Base-by-base conservation (phyloP, 305 asterid genomes). In the Solanum chacoense region DNA sequence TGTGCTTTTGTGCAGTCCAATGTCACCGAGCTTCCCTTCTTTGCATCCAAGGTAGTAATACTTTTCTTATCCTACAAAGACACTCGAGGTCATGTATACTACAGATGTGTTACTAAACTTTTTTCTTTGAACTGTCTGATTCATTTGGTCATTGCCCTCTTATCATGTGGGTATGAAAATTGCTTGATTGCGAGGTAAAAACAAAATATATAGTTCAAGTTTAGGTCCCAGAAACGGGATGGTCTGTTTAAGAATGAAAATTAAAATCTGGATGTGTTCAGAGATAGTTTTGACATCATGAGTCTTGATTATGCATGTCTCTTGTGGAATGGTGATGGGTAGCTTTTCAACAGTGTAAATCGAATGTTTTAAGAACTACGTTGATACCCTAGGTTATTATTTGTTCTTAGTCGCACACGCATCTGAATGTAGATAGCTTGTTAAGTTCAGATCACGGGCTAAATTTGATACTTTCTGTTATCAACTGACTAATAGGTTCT, bases 1-100 rank as follows among this genome's bases (percentile, higher is more conserved):
- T 96, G 98, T 72, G 88, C 99, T 4, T 96, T 89, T 87, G 99
- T 96, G 90, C 99, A 96, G 90, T 97, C 99, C 24, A 90, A 92
- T 26, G 92, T 97, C 73, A 94, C 99, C 1, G 99, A 96, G 55
- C 90, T 95, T 24, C 98, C 99, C 84, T 97, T 96, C 95, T 97
- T 96, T 73, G 98, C 99, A 89, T 97, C 99, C 38, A 96, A 95
- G 94, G 99, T 94, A 88, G 55, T 72, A 55, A 12, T 32, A 31
- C 87, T 32, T 59, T 32, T 36, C 32, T 18, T 8, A 55, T 22
- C 74, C 74, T 55, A 50, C 42, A 32, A 55, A 50, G 45, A 13
- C 14, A 7, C 67, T 79, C 5, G 9, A 79, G 26, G 8, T 38
- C 85, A 24, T 40, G 22, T 79, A 24, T 79, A 4, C 67, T 38